Percentiles rank a stretch among this genome's conserved stretches.
Conservation (phyloP, 2,329 filamentous ascomycete genomes). For the Penicillium sp. region DNA sequence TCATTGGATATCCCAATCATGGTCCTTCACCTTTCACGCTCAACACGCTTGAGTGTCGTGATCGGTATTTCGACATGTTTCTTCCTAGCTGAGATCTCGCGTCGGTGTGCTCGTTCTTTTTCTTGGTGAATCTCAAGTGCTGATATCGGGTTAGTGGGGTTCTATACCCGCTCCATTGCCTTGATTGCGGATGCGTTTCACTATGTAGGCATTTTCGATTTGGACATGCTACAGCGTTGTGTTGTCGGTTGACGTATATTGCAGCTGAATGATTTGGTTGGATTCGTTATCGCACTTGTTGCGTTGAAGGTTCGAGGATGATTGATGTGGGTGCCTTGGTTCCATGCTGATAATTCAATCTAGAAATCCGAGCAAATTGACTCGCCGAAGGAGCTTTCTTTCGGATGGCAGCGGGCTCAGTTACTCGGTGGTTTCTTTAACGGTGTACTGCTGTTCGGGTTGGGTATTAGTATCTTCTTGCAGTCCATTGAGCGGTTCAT, state of each 20-base stretch:
- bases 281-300: constrained; percentile 63
- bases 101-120: constrained; percentile 13
- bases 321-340: neutral
- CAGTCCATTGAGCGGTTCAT: constrained; percentile 64
- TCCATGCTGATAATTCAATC: neutral
- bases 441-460: constrained; percentile 66
- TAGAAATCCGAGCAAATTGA: constrained; percentile 56
- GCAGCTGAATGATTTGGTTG: constrained; percentile 66
- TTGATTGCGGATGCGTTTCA: constrained; percentile 76
- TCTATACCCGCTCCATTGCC: constrained; percentile 67
- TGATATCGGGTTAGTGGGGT: constrained; percentile 51
- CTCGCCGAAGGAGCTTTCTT: constrained; percentile 60
- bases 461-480: constrained; percentile 68
- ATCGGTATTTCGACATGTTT: constrained; percentile 33
- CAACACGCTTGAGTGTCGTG: constrained; percentile 29
- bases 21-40: constrained; percentile 28
- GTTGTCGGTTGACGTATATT: constrained; percentile 9
- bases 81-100: constrained; percentile 33
- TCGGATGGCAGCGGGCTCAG: constrained; percentile 73
- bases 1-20: constrained; percentile 14
- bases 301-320: constrained; percentile 54
- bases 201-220: constrained; percentile 53
- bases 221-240: neutral
- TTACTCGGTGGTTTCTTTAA: constrained; percentile 77
- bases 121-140: neutral